Conservation (phyloP, 345 rosid genomes). For the Anastatica hierochuntica region DNA sequence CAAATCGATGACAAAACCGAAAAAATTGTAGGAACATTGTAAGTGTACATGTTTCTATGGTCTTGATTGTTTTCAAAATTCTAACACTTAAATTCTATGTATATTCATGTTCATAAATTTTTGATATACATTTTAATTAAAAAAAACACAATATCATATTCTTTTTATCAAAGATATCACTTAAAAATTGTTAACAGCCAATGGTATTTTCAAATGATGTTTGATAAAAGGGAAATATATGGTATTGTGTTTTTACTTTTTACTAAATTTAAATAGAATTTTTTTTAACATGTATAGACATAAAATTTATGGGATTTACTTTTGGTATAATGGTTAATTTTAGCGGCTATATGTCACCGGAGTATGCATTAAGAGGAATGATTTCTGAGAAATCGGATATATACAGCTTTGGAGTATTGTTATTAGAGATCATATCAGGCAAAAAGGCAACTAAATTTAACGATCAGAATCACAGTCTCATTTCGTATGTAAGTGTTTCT, state of each 20-base stretch:
- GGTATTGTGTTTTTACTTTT: no score
- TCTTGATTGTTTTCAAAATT: no score
- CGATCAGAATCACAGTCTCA: neutral
- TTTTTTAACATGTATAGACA: no score
- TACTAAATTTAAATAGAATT: no score
- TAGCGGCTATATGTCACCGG: neutral
- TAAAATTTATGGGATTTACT: no score
- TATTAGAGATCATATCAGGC: neutral
- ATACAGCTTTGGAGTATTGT: neutral
- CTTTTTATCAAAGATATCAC: no score
- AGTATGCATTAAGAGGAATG: neutral
- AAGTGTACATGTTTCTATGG: neutral
- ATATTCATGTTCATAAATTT: no score
- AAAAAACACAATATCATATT: no score
- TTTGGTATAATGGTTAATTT: no score
- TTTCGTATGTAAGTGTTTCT: neutral
- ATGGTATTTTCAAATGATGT: neutral
- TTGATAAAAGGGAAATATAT: no score
- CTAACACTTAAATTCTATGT: no score
- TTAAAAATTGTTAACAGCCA: neutral
- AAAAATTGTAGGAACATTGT: conserved; percentile 2
- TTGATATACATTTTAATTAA: no score
- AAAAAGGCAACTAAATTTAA: neutral
- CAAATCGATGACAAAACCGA: neutral
- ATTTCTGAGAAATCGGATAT: conserved; percentile 4